Percentiles rank a stretch among this genome's conserved stretches.
Conservation (phyloP, 495 filamentous ascomycete species). For the Viridothelium virens region DNA sequence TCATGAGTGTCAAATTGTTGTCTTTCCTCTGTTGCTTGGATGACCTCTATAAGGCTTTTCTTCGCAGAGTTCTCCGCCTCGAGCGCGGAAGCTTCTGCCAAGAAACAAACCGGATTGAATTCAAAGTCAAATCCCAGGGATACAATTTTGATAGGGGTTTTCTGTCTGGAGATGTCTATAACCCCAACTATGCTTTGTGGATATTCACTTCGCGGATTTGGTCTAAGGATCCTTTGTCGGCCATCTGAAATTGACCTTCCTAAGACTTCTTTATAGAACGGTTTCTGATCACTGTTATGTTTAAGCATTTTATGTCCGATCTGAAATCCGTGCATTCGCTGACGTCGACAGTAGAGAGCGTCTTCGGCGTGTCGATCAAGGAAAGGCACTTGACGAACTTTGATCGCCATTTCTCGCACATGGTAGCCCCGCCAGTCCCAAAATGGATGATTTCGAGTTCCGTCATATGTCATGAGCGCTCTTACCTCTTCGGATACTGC, state of each 20-base stretch:
- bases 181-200: not conserved
- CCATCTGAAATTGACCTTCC: not conserved
- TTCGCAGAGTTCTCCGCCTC: not conserved
- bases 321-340: not conserved
- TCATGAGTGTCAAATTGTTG: not conserved
- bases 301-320: not conserved
- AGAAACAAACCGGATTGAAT: not conserved
- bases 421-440: not conserved
- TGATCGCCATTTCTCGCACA: not conserved
- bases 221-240: not conserved
- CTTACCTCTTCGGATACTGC: not conserved
- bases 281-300: not conserved
- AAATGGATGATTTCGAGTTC: not conserved
- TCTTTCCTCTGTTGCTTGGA: not conserved
- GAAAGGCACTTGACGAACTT: not conserved
- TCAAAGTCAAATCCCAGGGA: not conserved
- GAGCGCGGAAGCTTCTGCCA: not conserved
- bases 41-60: not conserved
- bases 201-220: not conserved
- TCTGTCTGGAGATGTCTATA: not conserved
- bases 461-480: not conserved
- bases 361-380: not conserved
- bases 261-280: not conserved
- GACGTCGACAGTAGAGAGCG: not conserved
- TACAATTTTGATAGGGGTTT: not conserved